Conservation (phyloP, 495 filamentous ascomycete genomes). For the Amphirosellinia nigrospora region DNA sequence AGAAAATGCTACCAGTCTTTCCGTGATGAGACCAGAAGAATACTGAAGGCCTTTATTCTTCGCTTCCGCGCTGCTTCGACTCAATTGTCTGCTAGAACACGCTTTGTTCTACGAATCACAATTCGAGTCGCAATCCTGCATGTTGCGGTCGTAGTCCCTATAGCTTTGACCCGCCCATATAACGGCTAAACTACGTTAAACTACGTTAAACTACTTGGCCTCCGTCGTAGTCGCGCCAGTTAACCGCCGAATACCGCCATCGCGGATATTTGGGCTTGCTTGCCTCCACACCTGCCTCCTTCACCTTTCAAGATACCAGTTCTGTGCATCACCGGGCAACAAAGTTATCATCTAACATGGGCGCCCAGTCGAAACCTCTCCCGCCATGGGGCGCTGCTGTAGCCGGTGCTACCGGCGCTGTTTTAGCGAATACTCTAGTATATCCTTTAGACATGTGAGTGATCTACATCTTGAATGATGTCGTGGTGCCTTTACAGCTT, state of each 20-base stretch:
- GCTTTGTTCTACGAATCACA: slow-evolving; percentile 2
- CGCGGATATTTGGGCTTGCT: slow-evolving; percentile 5
- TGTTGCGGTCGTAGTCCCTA: background rate
- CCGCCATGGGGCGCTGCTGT: slow-evolving; percentile 94
- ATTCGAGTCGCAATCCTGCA: background rate
- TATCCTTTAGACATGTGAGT: slow-evolving; percentile 97
- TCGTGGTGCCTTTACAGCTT: slow-evolving; percentile 10
- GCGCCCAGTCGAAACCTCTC: slow-evolving; percentile 82
- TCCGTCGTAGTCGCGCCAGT: slow-evolving; percentile 1
- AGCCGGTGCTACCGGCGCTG: slow-evolving; percentile 90
- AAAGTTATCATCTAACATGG: slow-evolving; percentile 58
- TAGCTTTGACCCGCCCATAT: slow-evolving; percentile 12
- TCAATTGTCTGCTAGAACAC: background rate
- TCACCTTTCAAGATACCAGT: background rate
- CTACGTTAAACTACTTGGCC: slow-evolving; percentile 21
- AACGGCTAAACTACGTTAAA: slow-evolving; percentile 27
- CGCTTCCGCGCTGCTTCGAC: background rate
- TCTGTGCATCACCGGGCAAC: background rate
- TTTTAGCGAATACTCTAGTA: slow-evolving; percentile 92
- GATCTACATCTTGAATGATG: background rate
- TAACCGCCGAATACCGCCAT: background rate
- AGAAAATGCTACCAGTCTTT: background rate
- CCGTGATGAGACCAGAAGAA: background rate
- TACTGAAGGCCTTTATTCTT: background rate
- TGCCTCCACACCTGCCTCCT: slow-evolving; percentile 9